Evolutionary conservation across 2,329 filamentous ascomycete genomes (phyloP), one percentile per base, ranked within the genome.

Genomic region (Pseudogymnoascus sp.): DNA sequence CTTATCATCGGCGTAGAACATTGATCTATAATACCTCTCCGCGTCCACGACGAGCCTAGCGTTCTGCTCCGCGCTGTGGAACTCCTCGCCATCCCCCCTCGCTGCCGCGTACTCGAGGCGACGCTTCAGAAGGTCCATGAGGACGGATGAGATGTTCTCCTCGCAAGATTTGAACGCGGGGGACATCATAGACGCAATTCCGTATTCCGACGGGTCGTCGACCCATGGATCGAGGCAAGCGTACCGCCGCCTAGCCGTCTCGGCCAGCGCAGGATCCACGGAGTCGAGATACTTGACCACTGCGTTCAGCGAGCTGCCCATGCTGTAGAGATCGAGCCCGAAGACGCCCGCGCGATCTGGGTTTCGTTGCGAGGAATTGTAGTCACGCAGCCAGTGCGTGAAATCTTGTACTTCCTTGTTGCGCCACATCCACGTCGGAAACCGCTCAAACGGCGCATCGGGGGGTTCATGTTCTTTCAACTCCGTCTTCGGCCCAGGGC

Each of bases 391-490:
- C 81, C 81, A 84, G 68, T 82, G 78, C 10, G 80, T 76, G 60
- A 83, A 78, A 2, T 76, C 75, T 63, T 81, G 79, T 67, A 82
- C 77, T 67, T 83, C 81, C 13, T 72, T 71, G 65, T 83, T 83
- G 10, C 81, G 76, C 81, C 81, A 83, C 81, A 83, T 83, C 81
- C 81, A 83, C 3, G 77, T 80, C 13, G 81, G 81, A 60, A 83
- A 83, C 25, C 80, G 75, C 41, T 78, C 73, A 68, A 83, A 83
- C 5, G 77, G 74, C 39, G 76, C 75, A 11, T 54, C 23, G 3
- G 25, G 48, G 4, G 48, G 48, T 31, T 76, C 71, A 5, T 71
- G 1, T 6, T 54, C n/a, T 23, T 31, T 54, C 48, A 54, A 4
- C 68, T 13, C 67, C 69, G 2, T 66, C 67, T 76, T 69, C 19